Evolutionary conservation across 768 basidiomycete species (phyloP).

Genomic region (Mycena haematopus): DNA sequence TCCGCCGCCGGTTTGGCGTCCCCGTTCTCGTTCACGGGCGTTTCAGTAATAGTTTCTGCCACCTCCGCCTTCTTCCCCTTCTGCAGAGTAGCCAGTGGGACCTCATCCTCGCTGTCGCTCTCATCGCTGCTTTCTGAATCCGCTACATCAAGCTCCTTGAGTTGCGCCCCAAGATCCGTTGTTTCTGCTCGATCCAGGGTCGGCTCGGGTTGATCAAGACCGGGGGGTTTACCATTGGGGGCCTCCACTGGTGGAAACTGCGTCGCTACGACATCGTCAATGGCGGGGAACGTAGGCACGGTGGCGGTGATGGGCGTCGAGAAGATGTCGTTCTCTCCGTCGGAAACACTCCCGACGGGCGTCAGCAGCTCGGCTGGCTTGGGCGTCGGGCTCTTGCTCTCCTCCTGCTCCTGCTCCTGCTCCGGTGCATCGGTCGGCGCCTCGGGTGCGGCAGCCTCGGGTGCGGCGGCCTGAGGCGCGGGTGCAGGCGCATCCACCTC

Average conservation of each 20-base stretch:
- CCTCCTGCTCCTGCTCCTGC: neutral
- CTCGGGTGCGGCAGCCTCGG: slow-evolving; percentile 15
- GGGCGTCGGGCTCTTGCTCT: slow-evolving; percentile 14
- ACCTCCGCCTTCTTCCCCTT: slow-evolving; percentile 35
- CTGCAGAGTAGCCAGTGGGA: slow-evolving; percentile 44
- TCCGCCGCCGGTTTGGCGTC: slow-evolving; percentile 27
- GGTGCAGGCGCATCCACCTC: slow-evolving; percentile 21
- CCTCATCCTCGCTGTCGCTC: slow-evolving; percentile 57
- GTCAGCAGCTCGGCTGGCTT: slow-evolving; percentile 3
- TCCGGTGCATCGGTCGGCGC: neutral
- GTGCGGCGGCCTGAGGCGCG: neutral
- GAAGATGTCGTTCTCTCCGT: slow-evolving; percentile 30
- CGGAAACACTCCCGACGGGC: slow-evolving; percentile 10
- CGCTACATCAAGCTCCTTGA: slow-evolving; percentile 64
- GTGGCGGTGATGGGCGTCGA: slow-evolving; percentile 41
- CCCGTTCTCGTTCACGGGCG: slow-evolving; percentile 29
- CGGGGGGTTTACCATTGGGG: slow-evolving; percentile 8
- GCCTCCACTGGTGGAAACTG: slow-evolving; percentile 13
- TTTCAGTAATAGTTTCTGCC: slow-evolving; percentile 22
- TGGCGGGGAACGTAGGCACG: slow-evolving; percentile 47
- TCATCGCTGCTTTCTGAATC: slow-evolving; percentile 54
- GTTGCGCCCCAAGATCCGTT: slow-evolving; percentile 58
- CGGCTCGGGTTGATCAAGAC: slow-evolving; percentile 22
- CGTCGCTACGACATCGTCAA: slow-evolving; percentile 36
- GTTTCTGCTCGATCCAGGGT: slow-evolving; percentile 37